Base-by-base conservation (phyloP, 2,329 filamentous ascomycete species). In the Cladosporium halotolerans region DNA sequence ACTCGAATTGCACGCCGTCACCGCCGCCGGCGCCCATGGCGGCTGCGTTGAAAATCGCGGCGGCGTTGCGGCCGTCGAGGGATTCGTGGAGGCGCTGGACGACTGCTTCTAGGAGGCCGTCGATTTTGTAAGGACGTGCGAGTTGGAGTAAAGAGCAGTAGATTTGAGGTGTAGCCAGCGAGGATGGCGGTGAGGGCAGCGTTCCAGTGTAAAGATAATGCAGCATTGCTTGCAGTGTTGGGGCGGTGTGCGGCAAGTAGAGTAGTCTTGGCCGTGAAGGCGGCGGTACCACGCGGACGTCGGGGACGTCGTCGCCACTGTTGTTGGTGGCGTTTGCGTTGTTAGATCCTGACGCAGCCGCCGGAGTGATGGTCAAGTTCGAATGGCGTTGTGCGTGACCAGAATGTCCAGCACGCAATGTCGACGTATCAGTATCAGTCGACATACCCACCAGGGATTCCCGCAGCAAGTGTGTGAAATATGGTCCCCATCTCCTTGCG, bases 11-110 rank as follows among this genome's bases (percentile, higher is more conserved):
- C 28, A 92, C 88, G 45, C 88, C 88, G 45, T 90, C 83, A 0
- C 93, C 93, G 23, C 93, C 91, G 9, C 93, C 93, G 1, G 93
- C 93, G 0, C 91, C 93, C 93, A 97, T 97, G 50, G 93, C 93
- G 0, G 92, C 93, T 0, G 93, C 93, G 60, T 99, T 99, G 76
- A 99, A 99, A 0, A 99, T 91, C 5, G 93, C 93, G 0, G 93
- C 93, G 0, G 93, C 92, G 61, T 97, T 99, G 44, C 92, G 82
- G 45, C 89, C 93, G 68, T 99, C 93, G 3, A 99, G 81, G 0
- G 95, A 81, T 31, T 88, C 80, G 65, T 99, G 93, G 0, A 99
- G 78, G 7, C 92, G 83, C 70, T 97, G 90, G 9, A 97, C 89
- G 1, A 95, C 89, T 0, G 89, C 89, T 72, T 99, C 93, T 1